Base-by-base conservation (phyloP, 441 rosid genomes). In the Gossypium davidsonii region DNA sequence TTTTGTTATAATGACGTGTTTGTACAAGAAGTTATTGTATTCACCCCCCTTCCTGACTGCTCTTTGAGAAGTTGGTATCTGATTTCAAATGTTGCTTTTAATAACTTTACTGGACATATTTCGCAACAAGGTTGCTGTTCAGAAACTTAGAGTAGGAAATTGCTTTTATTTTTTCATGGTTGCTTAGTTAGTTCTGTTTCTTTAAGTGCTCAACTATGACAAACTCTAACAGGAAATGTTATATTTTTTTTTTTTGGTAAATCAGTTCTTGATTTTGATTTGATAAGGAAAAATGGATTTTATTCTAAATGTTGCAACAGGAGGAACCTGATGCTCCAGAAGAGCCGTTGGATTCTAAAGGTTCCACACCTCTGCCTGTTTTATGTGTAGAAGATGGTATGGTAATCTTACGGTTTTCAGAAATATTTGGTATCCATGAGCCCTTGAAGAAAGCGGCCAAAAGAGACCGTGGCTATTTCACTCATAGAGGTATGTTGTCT, bases 361-460 rank as follows among this genome's bases (percentile, higher is more conserved):
- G 72, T 67, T 78, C 87, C 68, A 67, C 92, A 17, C 89, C 92
- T 17, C 84, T 96, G 74, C 98, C 99, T 78, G 80, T 93, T 60
- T 80, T 93, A 79, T 96, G 90, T 78, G 77, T 88, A 74, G 97
- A 96, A 85, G 93, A 89, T 86, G 97, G 94, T 34, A 77, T 79
- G 80, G 97, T 88, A 70, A 91, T 93, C 73, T 83, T 93, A 80
- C 87, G 89, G 60, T 93, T 96, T 84, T 96, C 99, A 14, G 92
- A 96, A 87, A 96, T 96, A 74, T 96, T 96, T 86, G 97, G 94
- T 73, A 86, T 90, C 72, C 93, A 88, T 72, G 90, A 91, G 77
- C 88, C 93, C 74, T 79, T 87, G 79, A 88, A 85, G 89, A 91
- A 79, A 80, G 80, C 75, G 34, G 85, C 79, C 60, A 93, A 84